Evolutionary conservation across 371 early-diverging fungal genomes (phyloP).

Genomic region (Mortierella sp.): DNA sequence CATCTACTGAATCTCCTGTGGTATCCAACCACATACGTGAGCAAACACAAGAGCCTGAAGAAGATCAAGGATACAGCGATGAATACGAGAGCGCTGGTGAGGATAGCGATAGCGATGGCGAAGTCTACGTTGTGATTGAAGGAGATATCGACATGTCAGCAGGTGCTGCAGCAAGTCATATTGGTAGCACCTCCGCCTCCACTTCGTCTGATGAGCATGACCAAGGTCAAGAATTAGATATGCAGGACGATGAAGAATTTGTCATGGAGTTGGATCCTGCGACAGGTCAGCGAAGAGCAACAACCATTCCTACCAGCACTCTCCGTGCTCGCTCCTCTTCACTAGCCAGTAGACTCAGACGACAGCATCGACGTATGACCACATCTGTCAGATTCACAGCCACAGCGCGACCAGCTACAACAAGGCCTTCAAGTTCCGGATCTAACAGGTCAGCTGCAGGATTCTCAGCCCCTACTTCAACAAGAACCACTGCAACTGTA

Average conservation of each 20-base stretch:
- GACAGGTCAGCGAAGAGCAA: slow-evolving; percentile 32
- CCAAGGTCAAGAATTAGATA: slow-evolving; percentile 9
- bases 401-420: slow-evolving; percentile 8
- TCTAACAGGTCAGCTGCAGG: not conserved
- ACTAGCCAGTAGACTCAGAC: slow-evolving; percentile 19
- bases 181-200: not conserved
- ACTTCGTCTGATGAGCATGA: not conserved
- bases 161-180: not conserved
- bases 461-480: not conserved
- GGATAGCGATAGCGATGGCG: not conserved
- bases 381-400: slow-evolving; percentile 9
- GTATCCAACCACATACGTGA: not conserved
- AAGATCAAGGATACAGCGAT: not conserved
- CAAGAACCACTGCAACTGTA: slow-evolving; percentile 36
- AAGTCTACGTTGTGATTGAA: not conserved
- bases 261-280: slow-evolving; percentile 29
- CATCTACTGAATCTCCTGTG: not conserved
- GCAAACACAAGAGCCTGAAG: slow-evolving; percentile 3
- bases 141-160: not conserved
- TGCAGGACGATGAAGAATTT: slow-evolving; percentile 21
- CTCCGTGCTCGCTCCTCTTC: slow-evolving; percentile 5
- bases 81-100: not conserved
- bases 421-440: slow-evolving; percentile 1
- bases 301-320: slow-evolving; percentile 7
- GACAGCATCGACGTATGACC: slow-evolving; percentile 39